Evolutionary conservation across 2,329 filamentous ascomycete species (phyloP).

Genomic region (Pseudocercospora vitis): DNA sequence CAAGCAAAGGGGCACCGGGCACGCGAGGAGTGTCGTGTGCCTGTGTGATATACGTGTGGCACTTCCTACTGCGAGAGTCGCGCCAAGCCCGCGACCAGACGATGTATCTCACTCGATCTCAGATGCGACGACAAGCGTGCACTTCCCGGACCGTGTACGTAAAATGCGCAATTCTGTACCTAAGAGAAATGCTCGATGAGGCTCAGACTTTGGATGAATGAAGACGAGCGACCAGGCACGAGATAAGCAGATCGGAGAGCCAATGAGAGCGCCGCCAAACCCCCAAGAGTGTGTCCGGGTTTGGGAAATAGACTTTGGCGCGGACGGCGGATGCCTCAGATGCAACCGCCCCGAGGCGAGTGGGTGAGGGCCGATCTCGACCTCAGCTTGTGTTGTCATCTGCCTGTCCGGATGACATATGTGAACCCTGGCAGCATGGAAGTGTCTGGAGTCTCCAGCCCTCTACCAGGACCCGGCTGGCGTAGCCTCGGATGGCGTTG

Average conservation of each 20-base stretch:
- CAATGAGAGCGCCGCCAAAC: not conserved
- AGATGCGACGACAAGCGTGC: conserved; percentile 13
- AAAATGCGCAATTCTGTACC: conserved; percentile 23
- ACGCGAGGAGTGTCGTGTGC: conserved; percentile 23
- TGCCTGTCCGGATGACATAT: not conserved
- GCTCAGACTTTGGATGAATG: conserved; percentile 13
- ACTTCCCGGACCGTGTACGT: conserved; percentile 18
- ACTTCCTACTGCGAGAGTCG: not conserved
- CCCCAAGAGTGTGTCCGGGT: not conserved
- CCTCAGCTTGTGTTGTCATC: not conserved
- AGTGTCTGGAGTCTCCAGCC: not conserved
- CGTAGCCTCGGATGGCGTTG: conserved; percentile 2
- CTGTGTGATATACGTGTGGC: conserved; percentile 18
- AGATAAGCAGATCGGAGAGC: not conserved
- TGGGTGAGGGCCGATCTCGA: not conserved
- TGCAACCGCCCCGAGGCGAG: no score
- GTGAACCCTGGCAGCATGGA: not conserved
- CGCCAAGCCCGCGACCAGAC: conserved; percentile 16
- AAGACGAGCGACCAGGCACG: conserved; percentile 13
- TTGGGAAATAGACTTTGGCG: conserved; percentile 2
- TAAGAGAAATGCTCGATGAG: conserved; percentile 21
- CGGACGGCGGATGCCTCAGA: not conserved
- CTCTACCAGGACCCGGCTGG: not conserved
- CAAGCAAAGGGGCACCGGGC: not conserved
- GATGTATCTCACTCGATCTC: conserved; percentile 8